These are phyloP conservation scores for Kuraishia hungarica DNA, from an alignment of 805 yeast species.

Conservation along the genomic window DNA sequence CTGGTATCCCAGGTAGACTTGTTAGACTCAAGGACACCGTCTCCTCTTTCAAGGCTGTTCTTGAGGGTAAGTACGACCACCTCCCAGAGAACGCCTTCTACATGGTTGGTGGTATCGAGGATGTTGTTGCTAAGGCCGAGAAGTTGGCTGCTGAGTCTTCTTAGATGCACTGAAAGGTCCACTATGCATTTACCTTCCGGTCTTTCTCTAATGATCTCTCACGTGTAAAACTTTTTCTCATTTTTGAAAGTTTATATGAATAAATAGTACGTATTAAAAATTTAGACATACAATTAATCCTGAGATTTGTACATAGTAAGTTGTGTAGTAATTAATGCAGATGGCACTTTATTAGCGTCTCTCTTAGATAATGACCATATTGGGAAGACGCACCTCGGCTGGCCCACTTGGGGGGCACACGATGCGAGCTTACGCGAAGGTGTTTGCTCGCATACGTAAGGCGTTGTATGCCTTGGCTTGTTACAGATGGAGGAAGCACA, in stretches of 20 bases:
- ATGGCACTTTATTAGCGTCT: no score
- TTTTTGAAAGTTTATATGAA: neutral
- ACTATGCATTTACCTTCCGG: neutral
- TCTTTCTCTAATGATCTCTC: neutral
- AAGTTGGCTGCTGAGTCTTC: slow-evolving; percentile 92
- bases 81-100: slow-evolving; percentile 99
- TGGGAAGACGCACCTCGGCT: no score
- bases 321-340: no score
- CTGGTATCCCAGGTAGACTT: slow-evolving; percentile 98
- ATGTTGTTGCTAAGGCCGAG: slow-evolving; percentile 97
- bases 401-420: neutral
- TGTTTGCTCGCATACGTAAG: neutral
- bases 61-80: slow-evolving; percentile 97
- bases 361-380: no score
- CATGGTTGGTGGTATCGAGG: slow-evolving; percentile 99
- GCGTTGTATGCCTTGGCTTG: neutral
- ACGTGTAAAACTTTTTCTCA: neutral
- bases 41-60: slow-evolving; percentile 90
- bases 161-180: slow-evolving; percentile 22
- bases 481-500: neutral
- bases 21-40: slow-evolving; percentile 95
- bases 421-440: neutral
- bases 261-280: neutral
- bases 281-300: neutral
- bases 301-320: no score